Evolutionary conservation across 2,329 filamentous ascomycete genomes (phyloP).

Genomic region (Fusarium mangiferae): DNA sequence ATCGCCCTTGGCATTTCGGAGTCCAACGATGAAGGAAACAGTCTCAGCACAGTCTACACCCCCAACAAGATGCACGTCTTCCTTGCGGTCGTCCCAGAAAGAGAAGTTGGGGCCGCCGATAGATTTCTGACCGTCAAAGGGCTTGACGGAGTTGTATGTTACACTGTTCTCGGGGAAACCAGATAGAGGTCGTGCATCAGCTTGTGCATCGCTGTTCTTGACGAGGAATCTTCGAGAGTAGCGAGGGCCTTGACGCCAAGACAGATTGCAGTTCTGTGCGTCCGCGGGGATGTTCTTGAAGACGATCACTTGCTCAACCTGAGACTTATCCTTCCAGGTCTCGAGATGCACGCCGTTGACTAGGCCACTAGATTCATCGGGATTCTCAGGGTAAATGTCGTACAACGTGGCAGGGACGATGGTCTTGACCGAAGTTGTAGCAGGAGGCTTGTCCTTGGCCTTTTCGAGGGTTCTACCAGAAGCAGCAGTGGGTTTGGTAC

Average conservation of each 20-base stretch:
- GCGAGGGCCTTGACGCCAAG: constrained; percentile 50
- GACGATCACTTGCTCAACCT: constrained; percentile 46
- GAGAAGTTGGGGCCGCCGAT: constrained; percentile 45
- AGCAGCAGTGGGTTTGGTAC: background rate
- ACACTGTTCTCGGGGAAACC: constrained; percentile 38
- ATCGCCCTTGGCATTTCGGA: constrained; percentile 33
- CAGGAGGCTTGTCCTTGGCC: background rate
- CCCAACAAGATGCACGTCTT: constrained; percentile 35
- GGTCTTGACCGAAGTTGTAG: background rate
- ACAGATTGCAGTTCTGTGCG: constrained; percentile 44
- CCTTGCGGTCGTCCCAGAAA: constrained; percentile 40
- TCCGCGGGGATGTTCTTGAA: constrained; percentile 46
- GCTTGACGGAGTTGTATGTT: constrained; percentile 37
- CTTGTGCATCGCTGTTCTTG: constrained; percentile 40
- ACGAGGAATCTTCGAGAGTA: constrained; percentile 53
- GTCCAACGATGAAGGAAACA: constrained; percentile 43
- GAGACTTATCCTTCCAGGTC: constrained; percentile 35
- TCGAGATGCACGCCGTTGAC: constrained; percentile 37
- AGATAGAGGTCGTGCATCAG: constrained; percentile 38
- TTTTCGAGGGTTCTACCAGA: background rate
- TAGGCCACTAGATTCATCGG: constrained; percentile 18
- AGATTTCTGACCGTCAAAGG: constrained; percentile 32
- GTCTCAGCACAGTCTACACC: constrained; percentile 41
- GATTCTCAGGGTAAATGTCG: constrained; percentile 30
- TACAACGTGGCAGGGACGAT: constrained; percentile 4